phyloP scores from a whole-genome alignment of 2,329 filamentous ascomycete genomes.

The Paecilomyces sp. region DNA sequence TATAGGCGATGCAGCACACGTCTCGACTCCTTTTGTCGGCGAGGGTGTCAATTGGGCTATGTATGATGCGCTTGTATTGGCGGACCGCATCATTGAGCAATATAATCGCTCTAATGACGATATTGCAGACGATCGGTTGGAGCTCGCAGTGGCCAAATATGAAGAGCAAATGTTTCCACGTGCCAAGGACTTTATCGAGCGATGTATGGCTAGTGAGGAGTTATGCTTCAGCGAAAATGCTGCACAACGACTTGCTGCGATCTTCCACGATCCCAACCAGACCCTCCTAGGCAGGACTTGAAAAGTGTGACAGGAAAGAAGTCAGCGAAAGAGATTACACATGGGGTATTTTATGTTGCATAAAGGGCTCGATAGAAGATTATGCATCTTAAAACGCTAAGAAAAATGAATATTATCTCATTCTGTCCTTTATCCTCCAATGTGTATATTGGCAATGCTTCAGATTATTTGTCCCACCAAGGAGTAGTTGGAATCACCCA shows the following conservation, averaged over 20 bases:
- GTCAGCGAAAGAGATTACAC: background rate
- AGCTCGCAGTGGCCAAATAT: background rate
- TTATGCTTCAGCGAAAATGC: background rate
- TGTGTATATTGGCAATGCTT: too few relatives aligned
- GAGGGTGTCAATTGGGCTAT: constrained; percentile 11
- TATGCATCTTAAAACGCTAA: too few relatives aligned
- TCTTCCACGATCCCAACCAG: background rate
- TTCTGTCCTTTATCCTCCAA: too few relatives aligned
- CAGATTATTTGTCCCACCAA: too few relatives aligned
- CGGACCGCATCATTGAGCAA: background rate
- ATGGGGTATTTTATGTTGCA: background rate
- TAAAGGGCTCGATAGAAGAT: too few relatives aligned
- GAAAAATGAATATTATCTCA: too few relatives aligned
- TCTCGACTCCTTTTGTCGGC: constrained; percentile 13
- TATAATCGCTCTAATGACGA: background rate
- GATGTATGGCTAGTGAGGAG: background rate
- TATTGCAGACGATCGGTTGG: background rate
- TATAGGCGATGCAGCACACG: constrained; percentile 26
- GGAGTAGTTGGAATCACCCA: too few relatives aligned
- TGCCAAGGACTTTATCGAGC: background rate
- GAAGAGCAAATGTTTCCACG: background rate
- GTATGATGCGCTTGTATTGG: background rate
- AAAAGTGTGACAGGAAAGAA: background rate
- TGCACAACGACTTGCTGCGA: background rate
- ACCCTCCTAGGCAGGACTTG: background rate